Evolutionary conservation across 1,139 yeast genomes (phyloP), one percentile per base, ranked within the genome.

Genomic region (Yamadazyma membranifaciens): DNA sequence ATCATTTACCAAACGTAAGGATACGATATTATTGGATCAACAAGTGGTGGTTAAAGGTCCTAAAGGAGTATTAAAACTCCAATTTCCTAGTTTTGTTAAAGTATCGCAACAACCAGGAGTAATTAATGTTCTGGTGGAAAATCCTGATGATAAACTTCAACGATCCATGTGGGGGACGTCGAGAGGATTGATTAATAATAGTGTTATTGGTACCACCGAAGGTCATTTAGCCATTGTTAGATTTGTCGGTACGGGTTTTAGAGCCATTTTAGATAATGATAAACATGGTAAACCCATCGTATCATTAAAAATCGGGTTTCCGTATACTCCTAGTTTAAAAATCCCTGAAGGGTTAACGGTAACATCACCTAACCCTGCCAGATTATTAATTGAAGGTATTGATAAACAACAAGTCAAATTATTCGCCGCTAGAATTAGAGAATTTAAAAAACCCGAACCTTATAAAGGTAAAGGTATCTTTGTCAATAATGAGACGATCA

Each of bases 381-480:
- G 96, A 51, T 67, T 94, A 42, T 73, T 92, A 45, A 70, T 94
- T 31, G 95, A 88, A 62, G 98, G 98, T 26, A 68, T 81, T 37
- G 84, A 92, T 65, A 87, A 87, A 63, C 96, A 91, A 62, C 83
- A 83, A 57, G 92, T 94, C 32, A 85, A 82, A 56, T 75, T 84
- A 45, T 87, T 88, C 63, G 98, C 98, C 14, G 96, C 96, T 15
- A 78, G 81, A 43, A 76, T 94, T 51, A 82, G 98, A 62, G 81
- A 80, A 54, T 80, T 80, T 71, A 87, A 88, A 63, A 95, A 95
- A 47, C 99, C 99, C 31, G 99, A 94, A 67, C 97, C 98, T 31
- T 94, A 94, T 65, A 94, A 94, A 67, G 98, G 98, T 59, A 94
- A 94, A 65, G 99, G 99, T 57, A 86, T 94, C 41, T 94, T 85